Evolutionary conservation across 2,329 filamentous ascomycete species (phyloP).

Genomic region (Ophiobolus disseminans): DNA sequence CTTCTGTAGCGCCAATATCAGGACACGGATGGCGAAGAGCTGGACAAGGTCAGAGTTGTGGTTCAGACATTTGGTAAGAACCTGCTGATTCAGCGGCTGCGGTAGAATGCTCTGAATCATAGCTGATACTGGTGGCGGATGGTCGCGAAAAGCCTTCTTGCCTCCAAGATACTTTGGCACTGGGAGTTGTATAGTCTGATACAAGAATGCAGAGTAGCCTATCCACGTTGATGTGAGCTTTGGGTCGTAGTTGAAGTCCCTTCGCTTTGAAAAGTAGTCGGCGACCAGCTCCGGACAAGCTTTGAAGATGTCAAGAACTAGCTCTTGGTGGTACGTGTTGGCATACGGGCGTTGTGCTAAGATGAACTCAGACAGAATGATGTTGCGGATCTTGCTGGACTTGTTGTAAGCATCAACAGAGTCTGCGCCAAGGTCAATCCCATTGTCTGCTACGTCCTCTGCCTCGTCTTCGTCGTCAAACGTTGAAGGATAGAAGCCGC

Average conservation of each 20-base stretch:
- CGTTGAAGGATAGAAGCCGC: constrained; percentile 83
- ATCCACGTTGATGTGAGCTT: constrained; percentile 95
- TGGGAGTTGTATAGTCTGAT: constrained; percentile 77
- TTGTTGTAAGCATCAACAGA: constrained; percentile 73
- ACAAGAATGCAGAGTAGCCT: constrained; percentile 87
- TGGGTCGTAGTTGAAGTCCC: constrained; percentile 81
- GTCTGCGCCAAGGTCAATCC: constrained; percentile 71
- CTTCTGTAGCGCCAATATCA: constrained; percentile 82
- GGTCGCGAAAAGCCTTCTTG: constrained; percentile 64
- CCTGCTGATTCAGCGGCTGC: constrained; percentile 79
- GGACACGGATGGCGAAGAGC: constrained; percentile 81
- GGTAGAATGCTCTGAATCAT: constrained; percentile 88
- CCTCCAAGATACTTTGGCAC: constrained; percentile 77
- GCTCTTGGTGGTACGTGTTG: constrained; percentile 78
- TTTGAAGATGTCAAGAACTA: constrained; percentile 80
- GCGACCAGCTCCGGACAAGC: constrained; percentile 85
- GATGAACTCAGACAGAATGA: constrained; percentile 77
- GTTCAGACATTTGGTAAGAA: constrained; percentile 78
- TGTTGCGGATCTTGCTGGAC: constrained; percentile 78
- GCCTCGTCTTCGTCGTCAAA: constrained; percentile 62
- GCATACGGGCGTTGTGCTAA: constrained; percentile 83
- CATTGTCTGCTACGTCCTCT: constrained; percentile 54
- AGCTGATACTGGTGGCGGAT: constrained; percentile 79
- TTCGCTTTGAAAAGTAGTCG: constrained; percentile 83
- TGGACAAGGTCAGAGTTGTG: constrained; percentile 79